Evolutionary conservation across 495 filamentous ascomycete species (phyloP).

Genomic region (Penicillium turbatum): DNA sequence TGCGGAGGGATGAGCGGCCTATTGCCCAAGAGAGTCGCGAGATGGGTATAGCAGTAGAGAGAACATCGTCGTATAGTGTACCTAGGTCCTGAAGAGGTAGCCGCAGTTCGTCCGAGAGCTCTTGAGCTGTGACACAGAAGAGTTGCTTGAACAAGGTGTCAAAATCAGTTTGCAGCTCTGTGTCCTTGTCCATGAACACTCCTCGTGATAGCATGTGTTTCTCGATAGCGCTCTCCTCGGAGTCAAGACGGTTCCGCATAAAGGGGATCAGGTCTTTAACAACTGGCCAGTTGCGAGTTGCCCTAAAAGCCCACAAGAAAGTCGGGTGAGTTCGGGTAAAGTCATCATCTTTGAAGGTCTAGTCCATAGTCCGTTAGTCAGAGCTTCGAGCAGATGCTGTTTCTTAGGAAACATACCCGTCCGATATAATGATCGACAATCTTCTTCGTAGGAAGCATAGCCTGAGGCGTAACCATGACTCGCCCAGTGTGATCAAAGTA

Average conservation of each 20-base stretch:
- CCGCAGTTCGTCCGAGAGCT: constrained; percentile 63
- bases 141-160: constrained; percentile 77
- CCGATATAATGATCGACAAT: constrained; percentile 77
- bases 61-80: constrained; percentile 72
- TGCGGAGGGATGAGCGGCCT: constrained; percentile 32
- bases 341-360: constrained; percentile 66
- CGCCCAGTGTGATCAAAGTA: constrained; percentile 72
- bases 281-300: constrained; percentile 68
- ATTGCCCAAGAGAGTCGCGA: constrained; percentile 35
- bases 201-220: constrained; percentile 41
- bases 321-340: constrained; percentile 74
- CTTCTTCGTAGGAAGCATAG: constrained; percentile 72
- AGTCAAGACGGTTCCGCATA: constrained; percentile 59
- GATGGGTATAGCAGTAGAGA: constrained; percentile 54
- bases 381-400: background rate
- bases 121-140: constrained; percentile 75
- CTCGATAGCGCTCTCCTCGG: constrained; percentile 26
- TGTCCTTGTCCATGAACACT: constrained; percentile 33
- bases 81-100: constrained; percentile 61
- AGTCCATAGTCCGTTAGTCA: background rate
- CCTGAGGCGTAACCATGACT: constrained; percentile 75
- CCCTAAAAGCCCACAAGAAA: constrained; percentile 84
- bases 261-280: constrained; percentile 62
- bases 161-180: constrained; percentile 54
- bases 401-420: constrained; percentile 38